Base-by-base conservation (phyloP, 1,284 basidiomycete species). In the Tilletia setariae region DNA sequence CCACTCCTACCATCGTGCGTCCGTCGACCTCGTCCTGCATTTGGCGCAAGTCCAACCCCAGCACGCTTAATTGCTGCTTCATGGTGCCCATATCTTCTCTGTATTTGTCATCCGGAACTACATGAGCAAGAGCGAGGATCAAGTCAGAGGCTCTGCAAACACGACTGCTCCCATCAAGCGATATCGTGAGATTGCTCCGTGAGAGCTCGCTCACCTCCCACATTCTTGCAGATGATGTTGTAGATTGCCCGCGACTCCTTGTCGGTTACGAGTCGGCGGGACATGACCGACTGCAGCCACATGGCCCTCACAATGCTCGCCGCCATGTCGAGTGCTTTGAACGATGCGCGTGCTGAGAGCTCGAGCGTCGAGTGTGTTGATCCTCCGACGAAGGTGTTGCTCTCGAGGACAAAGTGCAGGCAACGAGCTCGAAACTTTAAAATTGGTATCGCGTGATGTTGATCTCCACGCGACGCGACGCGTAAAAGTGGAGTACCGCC, bases 11-110 rank as follows among this genome's bases (percentile, higher is more conserved):
- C 25, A 73, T 63, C 2, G 68, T 42, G 16, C 62, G 47, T 16
- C 70, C 72, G 4, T 67, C 64, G 7, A 25, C 44, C 66, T 79
- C 72, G 49, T 79, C 77, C 65, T 70, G 66, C 25, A 73, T 71
- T 23, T 43, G 66, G 15, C 79, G 72, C 9, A 79, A 43, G 32
- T 81, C 79, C 35, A 79, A 69, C 47, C 75, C 74, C 28, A 79
- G 46, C 19, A 62, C 19, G 1, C 66, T 68, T 6, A 78, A 68
- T 1, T 66, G 67, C 23, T 68, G 47, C 21, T 68, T 30, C 2
- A 70, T 59, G 6, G 71, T 70, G 25, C 69, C 63, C 43, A 69
- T 43, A 68, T 75, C 72, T 1, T 59, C 30, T 1, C 62, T 66
- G 62, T 73, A 78, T 1, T 67, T 46, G 0, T 47, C 32, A 2